These are phyloP conservation scores for Citrus unshiu DNA, from an alignment of 345 rosid genomes.

Conservation along the genomic window DNA sequence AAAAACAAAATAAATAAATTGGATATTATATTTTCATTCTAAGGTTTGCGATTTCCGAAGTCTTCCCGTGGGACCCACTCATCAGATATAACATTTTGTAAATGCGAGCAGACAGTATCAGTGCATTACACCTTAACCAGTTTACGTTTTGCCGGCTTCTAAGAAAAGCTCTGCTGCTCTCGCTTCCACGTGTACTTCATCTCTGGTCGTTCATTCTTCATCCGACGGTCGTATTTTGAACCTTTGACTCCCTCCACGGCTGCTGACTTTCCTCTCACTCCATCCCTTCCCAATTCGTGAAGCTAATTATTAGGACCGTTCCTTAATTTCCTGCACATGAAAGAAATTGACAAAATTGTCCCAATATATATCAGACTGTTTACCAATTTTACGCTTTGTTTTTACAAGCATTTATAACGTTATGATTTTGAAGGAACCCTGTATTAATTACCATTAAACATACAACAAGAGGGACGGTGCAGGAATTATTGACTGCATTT, in stretches of 20 bases:
- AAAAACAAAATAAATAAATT: no score
- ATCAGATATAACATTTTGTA: conserved; percentile 2
- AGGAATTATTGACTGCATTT: background rate
- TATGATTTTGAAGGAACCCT: background rate
- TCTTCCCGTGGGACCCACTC: background rate
- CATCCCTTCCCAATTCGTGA: background rate
- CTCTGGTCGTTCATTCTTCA: background rate
- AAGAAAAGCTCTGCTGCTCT: background rate
- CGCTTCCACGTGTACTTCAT: background rate
- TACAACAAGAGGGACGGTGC: background rate
- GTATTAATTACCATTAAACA: background rate
- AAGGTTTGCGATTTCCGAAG: background rate
- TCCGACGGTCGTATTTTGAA: background rate
- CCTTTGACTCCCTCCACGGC: conserved; percentile 5
- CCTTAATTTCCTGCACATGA: background rate
- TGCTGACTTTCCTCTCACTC: background rate
- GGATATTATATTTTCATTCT: background rate
- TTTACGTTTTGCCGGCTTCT: conserved; percentile 12
- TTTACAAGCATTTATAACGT: background rate
- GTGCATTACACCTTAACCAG: conserved; percentile 1
- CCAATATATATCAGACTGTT: background rate
- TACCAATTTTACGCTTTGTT: background rate
- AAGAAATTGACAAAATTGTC: background rate
- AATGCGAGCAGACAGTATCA: conserved; percentile 5
- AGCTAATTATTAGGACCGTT: background rate